Evolutionary conservation across 768 basidiomycete genomes (phyloP).

Genomic region (Erythrobasidium yunnanense): DNA sequence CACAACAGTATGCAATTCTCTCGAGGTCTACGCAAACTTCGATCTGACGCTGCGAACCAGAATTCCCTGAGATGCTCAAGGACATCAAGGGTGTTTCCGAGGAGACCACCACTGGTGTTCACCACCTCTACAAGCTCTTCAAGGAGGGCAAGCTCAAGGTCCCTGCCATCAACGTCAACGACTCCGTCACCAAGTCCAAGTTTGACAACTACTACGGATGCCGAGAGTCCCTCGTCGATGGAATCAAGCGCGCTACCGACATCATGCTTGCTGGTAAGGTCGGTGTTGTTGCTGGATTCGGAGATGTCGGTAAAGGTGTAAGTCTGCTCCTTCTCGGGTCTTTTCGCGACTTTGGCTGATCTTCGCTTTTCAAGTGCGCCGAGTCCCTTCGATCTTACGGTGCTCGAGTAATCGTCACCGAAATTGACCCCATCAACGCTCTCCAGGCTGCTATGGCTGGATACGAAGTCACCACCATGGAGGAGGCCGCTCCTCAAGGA

Average conservation of each 20-base stretch:
- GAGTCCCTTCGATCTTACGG: slow-evolving; percentile 96
- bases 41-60: neutral
- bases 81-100: slow-evolving; percentile 90
- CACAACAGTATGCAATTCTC: slow-evolving; percentile 54
- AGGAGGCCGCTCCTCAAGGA: slow-evolving; percentile 75
- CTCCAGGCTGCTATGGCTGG: slow-evolving; percentile 99
- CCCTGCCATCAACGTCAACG: slow-evolving; percentile 91
- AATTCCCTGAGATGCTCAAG: slow-evolving; percentile 77
- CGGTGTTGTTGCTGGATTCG: slow-evolving; percentile 94
- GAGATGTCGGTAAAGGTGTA: slow-evolving; percentile 98
- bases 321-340: slow-evolving; percentile 40
- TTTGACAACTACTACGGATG: slow-evolving; percentile 89
- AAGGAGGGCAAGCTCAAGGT: slow-evolving; percentile 90
- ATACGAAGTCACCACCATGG: slow-evolving; percentile 97
- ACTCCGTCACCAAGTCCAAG: slow-evolving; percentile 99
- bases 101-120: slow-evolving; percentile 99
- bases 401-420: slow-evolving; percentile 86
- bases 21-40: neutral
- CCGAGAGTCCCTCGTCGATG: slow-evolving; percentile 98
- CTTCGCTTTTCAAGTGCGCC: slow-evolving; percentile 58
- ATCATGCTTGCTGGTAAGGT: slow-evolving; percentile 99
- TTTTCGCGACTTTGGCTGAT: neutral
- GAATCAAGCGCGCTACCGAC: slow-evolving; percentile 99
- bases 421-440: slow-evolving; percentile 99
- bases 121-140: slow-evolving; percentile 97